Evolutionary conservation across 768 basidiomycete species (phyloP).

Genomic region (Crassisporium funariophilum): DNA sequence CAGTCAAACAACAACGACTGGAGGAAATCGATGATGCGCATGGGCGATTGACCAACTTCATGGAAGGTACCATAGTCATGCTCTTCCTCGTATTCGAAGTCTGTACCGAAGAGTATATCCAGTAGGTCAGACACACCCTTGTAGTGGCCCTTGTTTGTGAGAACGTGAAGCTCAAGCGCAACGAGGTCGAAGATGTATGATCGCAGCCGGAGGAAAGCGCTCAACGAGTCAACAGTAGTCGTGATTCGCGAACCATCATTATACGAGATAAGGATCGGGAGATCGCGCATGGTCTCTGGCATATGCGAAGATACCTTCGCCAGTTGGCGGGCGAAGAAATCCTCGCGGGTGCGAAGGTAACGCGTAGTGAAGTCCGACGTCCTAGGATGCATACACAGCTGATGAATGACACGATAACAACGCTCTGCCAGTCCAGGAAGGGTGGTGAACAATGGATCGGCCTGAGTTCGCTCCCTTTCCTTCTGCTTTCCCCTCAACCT

Average conservation of each 20-base stretch:
- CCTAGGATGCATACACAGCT: constrained; percentile 83
- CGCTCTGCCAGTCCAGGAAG: constrained; percentile 84
- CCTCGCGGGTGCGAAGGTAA: constrained; percentile 84
- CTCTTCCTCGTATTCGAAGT: constrained; percentile 52
- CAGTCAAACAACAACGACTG: constrained; percentile 88
- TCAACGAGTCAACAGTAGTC: constrained; percentile 68
- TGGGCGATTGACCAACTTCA: constrained; percentile 79
- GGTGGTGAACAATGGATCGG: constrained; percentile 58
- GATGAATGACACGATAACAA: constrained; percentile 79
- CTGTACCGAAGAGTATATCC: constrained; percentile 78
- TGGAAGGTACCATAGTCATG: constrained; percentile 59
- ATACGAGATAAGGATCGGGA: constrained; percentile 65
- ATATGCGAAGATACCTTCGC: constrained; percentile 68
- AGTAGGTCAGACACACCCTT: constrained; percentile 76
- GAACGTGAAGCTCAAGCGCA: constrained; percentile 85
- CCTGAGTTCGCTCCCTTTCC: constrained; percentile 32
- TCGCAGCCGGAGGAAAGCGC: constrained; percentile 79
- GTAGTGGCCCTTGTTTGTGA: constrained; percentile 76
- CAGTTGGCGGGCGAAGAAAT: constrained; percentile 90
- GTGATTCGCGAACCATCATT: constrained; percentile 68
- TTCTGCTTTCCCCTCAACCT: constrained; percentile 49
- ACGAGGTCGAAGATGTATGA: constrained; percentile 85
- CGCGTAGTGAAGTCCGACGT: constrained; percentile 83
- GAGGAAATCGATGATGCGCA: constrained; percentile 86
- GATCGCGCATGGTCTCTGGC: constrained; percentile 50